Conservation (phyloP, 371 early-diverging fungal species). For the Mucor racemosus region DNA sequence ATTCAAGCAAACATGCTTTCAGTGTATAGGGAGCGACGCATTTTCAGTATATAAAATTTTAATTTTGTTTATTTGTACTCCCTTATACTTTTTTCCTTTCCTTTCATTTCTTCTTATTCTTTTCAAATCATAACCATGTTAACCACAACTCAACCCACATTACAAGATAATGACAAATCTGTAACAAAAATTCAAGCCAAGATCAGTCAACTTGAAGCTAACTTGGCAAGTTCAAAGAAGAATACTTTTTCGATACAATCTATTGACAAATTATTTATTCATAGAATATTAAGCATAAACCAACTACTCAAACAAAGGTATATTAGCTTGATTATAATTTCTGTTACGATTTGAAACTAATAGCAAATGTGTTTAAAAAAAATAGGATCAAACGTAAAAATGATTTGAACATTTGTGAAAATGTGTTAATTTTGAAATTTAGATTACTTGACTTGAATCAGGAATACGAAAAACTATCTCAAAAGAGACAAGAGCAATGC, state of each 20-base stretch:
- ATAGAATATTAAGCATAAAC: neutral
- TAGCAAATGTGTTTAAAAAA: neutral
- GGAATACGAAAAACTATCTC: constrained; percentile 24
- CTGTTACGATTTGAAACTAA: neutral
- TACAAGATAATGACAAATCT: neutral
- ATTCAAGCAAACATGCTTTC: too few species aligned
- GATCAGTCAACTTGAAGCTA: constrained; percentile 6
- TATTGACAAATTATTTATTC: neutral
- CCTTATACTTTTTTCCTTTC: neutral
- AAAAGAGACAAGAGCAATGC: constrained; percentile 21
- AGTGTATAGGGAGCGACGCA: neutral
- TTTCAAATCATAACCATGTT: neutral
- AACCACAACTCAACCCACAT: neutral
- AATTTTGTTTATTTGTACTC: neutral
- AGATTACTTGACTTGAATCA: neutral
- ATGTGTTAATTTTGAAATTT: neutral
- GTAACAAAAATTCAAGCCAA: constrained; percentile 1
- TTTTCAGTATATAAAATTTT: neutral
- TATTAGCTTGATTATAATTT: neutral
- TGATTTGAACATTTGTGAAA: neutral
- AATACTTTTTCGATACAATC: neutral
- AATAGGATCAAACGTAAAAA: neutral
- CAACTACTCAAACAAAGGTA: neutral
- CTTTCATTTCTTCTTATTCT: neutral
- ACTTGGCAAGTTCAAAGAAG: neutral